Evolutionary conservation across 768 basidiomycete genomes (phyloP).

Genomic region (Pleurotus pulmonarius): DNA sequence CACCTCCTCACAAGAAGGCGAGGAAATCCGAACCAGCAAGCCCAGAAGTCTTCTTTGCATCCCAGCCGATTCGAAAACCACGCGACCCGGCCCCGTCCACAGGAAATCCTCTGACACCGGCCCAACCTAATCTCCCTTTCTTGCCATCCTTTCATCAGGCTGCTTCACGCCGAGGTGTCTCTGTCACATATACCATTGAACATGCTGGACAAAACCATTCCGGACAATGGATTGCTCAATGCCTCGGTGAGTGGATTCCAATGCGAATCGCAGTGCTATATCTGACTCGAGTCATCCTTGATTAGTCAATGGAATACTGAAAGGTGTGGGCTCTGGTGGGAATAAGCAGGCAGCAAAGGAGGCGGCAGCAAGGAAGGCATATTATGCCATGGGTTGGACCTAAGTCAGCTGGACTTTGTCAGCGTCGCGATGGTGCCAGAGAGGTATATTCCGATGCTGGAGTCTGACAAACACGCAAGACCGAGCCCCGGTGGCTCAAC

Average conservation of each 20-base stretch:
- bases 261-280: not conserved
- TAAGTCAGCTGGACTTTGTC: constrained; percentile 4
- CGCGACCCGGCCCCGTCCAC: constrained; percentile 17
- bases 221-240: constrained; percentile 61
- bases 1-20: constrained; percentile 39
- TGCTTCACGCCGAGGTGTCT: constrained; percentile 60
- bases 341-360: constrained; percentile 79
- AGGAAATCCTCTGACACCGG: constrained; percentile 59
- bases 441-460: not conserved
- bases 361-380: constrained; percentile 69
- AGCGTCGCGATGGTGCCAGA: not conserved
- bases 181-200: constrained; percentile 55
- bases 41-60: constrained; percentile 26
- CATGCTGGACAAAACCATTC: constrained; percentile 68
- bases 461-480: not conserved
- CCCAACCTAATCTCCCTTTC: constrained; percentile 61
- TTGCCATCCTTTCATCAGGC: constrained; percentile 74
- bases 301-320: constrained; percentile 66
- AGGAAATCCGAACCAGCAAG: constrained; percentile 25
- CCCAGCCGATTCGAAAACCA: constrained; percentile 28
- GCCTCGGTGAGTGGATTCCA: constrained; percentile 51
- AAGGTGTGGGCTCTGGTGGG: constrained; percentile 60
- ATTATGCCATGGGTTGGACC: constrained; percentile 75
- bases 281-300: constrained; percentile 10
- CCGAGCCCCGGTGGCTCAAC: not conserved